Conservation (phyloP, 257 asterid species). For the Przewalskia tangutica region DNA sequence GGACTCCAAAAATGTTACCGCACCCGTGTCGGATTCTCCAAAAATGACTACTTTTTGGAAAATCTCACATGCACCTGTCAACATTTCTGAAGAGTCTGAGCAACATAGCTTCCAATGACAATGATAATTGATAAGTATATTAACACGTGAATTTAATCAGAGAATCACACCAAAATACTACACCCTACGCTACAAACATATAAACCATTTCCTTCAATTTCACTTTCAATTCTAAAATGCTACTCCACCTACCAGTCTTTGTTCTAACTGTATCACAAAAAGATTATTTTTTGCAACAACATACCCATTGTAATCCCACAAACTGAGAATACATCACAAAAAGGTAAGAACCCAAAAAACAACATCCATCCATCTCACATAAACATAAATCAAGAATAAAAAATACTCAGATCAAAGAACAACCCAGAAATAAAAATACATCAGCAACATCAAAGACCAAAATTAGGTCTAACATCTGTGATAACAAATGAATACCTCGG, state of each 20-base stretch:
- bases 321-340: neutral
- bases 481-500: conserved; percentile 27
- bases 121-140: too few species aligned
- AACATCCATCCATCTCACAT: neutral
- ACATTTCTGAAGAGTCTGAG: too few species aligned
- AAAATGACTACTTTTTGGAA: too few species aligned
- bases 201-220: neutral
- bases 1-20: too few species aligned
- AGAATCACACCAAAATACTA: neutral
- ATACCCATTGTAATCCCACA: too few species aligned
- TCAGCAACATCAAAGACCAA: too few species aligned
- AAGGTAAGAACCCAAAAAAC: neutral
- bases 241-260: neutral
- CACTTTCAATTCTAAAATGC: neutral
- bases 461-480: neutral
- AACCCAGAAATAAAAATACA: neutral
- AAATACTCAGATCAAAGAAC: neutral
- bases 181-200: neutral
- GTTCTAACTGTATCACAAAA: neutral
- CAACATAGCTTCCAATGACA: neutral
- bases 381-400: neutral
- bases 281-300: too few species aligned
- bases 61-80: too few species aligned
- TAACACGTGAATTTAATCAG: neutral
- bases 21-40: too few species aligned